Evolutionary conservation across 2,329 filamentous ascomycete species (phyloP).

Genomic region (Aspergillus pseudoglaucus): DNA sequence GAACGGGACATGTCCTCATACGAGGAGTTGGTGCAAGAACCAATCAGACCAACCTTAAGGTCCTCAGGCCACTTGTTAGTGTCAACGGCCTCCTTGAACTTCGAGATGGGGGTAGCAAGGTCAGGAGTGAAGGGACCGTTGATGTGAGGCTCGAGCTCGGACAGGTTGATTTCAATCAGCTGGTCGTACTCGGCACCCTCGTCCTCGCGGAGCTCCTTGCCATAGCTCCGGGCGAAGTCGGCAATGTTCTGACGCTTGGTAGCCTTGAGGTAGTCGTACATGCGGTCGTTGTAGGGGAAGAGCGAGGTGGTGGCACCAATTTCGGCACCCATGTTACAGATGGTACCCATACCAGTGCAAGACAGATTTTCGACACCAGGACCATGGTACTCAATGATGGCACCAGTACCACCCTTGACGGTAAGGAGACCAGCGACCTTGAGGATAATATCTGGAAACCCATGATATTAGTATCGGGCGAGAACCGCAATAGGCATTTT

Average conservation of each 20-base stretch:
- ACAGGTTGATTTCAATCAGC: slow-evolving; percentile 91
- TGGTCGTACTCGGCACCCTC: slow-evolving; percentile 92
- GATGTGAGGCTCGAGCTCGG: slow-evolving; percentile 92
- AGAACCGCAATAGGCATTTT: slow-evolving; percentile 2
- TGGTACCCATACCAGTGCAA: slow-evolving; percentile 82
- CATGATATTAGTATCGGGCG: slow-evolving; percentile 4
- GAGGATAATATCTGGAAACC: slow-evolving; percentile 72
- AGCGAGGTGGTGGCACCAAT: slow-evolving; percentile 75
- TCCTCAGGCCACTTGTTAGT: slow-evolving; percentile 94
- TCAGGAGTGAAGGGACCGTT: slow-evolving; percentile 99
- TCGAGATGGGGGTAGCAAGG: slow-evolving; percentile 93
- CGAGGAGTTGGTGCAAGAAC: slow-evolving; percentile 93
- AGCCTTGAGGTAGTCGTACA: slow-evolving; percentile 90
- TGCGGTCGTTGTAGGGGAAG: slow-evolving; percentile 96
- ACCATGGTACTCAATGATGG: slow-evolving; percentile 56
- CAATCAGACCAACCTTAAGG: slow-evolving; percentile 93
- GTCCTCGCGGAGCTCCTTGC: slow-evolving; percentile 78
- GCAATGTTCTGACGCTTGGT: slow-evolving; percentile 89
- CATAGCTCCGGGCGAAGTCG: slow-evolving; percentile 79
- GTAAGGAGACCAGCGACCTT: slow-evolving; percentile 96
- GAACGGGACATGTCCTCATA: slow-evolving; percentile 90
- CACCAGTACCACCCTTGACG: slow-evolving; percentile 95
- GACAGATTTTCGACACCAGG: slow-evolving; percentile 69
- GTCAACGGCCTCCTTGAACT: slow-evolving; percentile 92
- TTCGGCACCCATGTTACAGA: slow-evolving; percentile 63